These are phyloP conservation scores for Serendipita indica DNA, from an alignment of 768 basidiomycete genomes.

Conservation along the genomic window DNA sequence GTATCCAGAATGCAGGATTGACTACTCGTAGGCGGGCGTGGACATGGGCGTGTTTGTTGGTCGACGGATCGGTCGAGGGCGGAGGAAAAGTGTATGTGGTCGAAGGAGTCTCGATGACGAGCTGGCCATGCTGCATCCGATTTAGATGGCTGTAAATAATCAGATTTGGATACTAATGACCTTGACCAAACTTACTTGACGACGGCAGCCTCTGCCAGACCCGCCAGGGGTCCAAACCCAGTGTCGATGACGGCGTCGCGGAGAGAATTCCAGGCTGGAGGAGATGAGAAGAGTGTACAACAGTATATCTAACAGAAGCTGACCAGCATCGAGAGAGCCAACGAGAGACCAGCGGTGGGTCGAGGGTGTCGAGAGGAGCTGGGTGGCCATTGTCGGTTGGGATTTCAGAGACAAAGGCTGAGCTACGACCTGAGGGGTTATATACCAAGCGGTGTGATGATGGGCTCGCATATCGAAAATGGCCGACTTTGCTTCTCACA, in stretches of 20 bases:
- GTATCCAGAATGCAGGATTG: conserved; percentile 20
- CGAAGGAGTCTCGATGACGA: background rate
- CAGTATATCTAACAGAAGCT: background rate
- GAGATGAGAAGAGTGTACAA: background rate
- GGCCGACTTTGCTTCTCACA: too few species aligned
- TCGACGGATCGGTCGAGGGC: background rate
- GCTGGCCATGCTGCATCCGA: conserved; percentile 4
- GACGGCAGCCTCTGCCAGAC: conserved; percentile 32
- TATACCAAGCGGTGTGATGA: too few species aligned
- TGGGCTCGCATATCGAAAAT: too few species aligned
- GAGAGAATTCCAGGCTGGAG: conserved; percentile 27
- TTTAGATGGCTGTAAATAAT: background rate
- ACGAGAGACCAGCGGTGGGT: conserved; percentile 33
- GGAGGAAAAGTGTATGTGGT: conserved; percentile 5
- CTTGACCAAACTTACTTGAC: conserved; percentile 26
- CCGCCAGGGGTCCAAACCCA: conserved; percentile 31
- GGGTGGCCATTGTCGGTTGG: conserved; percentile 23
- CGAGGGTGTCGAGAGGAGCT: conserved; percentile 27
- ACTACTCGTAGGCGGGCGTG: conserved; percentile 14
- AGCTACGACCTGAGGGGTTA: too few species aligned
- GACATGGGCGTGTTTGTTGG: background rate
- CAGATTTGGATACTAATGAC: background rate
- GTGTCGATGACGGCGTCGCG: conserved; percentile 29
- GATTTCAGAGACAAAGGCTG: too few species aligned
- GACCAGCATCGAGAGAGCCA: conserved; percentile 25